Percentiles rank a stretch among this genome's conserved stretches.
Evolutionary conservation across 768 basidiomycete genomes (phyloP).

Genomic region (Leccinum aurantiacum): DNA sequence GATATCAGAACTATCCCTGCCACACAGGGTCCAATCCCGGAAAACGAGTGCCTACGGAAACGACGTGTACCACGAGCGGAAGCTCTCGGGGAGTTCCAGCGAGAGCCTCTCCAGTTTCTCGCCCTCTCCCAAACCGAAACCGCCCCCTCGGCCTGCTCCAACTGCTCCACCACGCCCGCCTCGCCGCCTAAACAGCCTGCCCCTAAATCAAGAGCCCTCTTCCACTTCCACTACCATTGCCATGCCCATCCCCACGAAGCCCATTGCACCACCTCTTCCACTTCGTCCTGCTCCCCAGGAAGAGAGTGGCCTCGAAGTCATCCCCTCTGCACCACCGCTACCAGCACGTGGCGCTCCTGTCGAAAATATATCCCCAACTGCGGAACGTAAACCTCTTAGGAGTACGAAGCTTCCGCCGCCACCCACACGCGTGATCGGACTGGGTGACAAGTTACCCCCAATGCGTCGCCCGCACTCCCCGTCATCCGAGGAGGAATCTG

Average conservation of each 20-base stretch:
- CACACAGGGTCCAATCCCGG: slow-evolving; percentile 7
- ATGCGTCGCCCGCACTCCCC: slow-evolving; percentile 47
- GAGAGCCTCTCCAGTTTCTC: slow-evolving; percentile 15
- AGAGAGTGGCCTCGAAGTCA: slow-evolving; percentile 7
- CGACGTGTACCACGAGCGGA: slow-evolving; percentile 8
- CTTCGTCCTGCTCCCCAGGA: slow-evolving; percentile 27
- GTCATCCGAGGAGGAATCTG: slow-evolving; percentile 53
- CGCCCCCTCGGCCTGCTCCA: slow-evolving; percentile 22
- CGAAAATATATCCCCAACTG: slow-evolving; percentile 23
- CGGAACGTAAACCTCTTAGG: slow-evolving; percentile 30
- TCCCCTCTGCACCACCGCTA: slow-evolving; percentile 24
- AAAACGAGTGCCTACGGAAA: slow-evolving; percentile 2
- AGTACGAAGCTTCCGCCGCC: slow-evolving; percentile 59
- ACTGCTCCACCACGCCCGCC: slow-evolving; percentile 24
- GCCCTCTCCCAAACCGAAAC: slow-evolving; percentile 19
- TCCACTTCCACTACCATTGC: not conserved
- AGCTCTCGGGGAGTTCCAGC: slow-evolving; percentile 25
- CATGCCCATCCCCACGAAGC: slow-evolving; percentile 15
- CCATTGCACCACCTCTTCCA: slow-evolving; percentile 42
- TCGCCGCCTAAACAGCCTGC: slow-evolving; percentile 12
- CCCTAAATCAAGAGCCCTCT: not conserved
- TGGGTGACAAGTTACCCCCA: slow-evolving; percentile 69
- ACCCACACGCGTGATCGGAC: slow-evolving; percentile 69
- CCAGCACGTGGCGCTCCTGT: slow-evolving; percentile 37
- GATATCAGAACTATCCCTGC: slow-evolving; percentile 22